phyloP scores from a whole-genome alignment of 768 basidiomycete species.

The Hypholoma fasciculare region DNA sequence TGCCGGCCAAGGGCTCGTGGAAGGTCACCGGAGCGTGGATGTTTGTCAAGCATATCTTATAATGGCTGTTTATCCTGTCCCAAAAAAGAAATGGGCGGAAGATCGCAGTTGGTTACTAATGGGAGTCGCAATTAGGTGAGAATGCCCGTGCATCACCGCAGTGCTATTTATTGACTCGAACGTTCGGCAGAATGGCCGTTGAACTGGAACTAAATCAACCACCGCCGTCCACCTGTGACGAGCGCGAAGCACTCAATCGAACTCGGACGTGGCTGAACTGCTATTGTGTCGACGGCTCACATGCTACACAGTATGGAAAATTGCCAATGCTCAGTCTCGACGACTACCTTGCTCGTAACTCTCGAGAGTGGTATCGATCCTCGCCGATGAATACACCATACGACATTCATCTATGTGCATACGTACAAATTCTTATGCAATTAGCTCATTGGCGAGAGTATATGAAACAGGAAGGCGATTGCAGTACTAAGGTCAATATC shows the following conservation, averaged over 20 bases:
- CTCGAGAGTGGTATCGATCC: conserved; percentile 47
- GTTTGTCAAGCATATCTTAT: conserved; percentile 77
- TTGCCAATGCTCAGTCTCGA: conserved; percentile 65
- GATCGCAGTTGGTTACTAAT: conserved; percentile 74
- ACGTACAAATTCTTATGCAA: conserved; percentile 50
- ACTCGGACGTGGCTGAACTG: conserved; percentile 77
- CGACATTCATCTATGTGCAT: conserved; percentile 51
- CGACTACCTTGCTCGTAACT: conserved; percentile 56
- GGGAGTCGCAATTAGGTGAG: conserved; percentile 67
- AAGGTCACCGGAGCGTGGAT: conserved; percentile 69
- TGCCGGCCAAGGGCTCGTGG: conserved; percentile 58
- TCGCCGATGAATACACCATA: conserved; percentile 38
- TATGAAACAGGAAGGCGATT: conserved; percentile 10
- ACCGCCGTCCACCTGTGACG: conserved; percentile 45
- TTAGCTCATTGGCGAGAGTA: conserved; percentile 46
- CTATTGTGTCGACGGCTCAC: conserved; percentile 72
- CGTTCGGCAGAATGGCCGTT: conserved; percentile 56
- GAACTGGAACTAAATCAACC: conserved; percentile 69
- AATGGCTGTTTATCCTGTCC: conserved; percentile 61
- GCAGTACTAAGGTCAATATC: conserved; percentile 1
- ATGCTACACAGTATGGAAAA: conserved; percentile 77
- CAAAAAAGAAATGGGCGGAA: conserved; percentile 66
- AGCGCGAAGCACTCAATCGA: conserved; percentile 68
- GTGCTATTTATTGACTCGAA: background rate
- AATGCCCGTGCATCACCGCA: background rate